Percentiles rank a stretch among this genome's conserved stretches.
Evolutionary conservation across 177 flowering plant species (phyloP).

Genomic region (Tripterygium wilfordii): DNA sequence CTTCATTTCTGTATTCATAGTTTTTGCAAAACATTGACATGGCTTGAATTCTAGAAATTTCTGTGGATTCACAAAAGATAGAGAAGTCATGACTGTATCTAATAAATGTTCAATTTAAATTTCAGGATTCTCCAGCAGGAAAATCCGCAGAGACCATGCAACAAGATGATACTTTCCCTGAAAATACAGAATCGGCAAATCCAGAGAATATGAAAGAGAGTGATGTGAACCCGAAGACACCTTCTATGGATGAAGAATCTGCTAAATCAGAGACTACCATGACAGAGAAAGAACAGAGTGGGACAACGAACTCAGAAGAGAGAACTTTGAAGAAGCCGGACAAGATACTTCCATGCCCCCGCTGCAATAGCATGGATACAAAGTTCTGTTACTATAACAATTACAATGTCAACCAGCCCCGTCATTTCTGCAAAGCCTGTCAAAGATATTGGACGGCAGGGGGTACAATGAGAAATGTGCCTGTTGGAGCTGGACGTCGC

Average conservation of each 20-base stretch:
- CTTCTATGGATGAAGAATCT: slow-evolving; percentile 29
- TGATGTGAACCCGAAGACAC: slow-evolving; percentile 27
- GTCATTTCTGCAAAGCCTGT: slow-evolving; percentile 79
- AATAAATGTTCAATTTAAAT: not conserved
- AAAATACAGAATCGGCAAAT: slow-evolving; percentile 10
- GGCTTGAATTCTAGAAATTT: not conserved
- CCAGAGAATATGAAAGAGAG: slow-evolving; percentile 9
- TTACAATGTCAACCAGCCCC: slow-evolving; percentile 76
- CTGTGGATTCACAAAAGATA: too few species aligned
- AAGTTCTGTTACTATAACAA: slow-evolving; percentile 90
- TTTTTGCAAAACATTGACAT: too few species aligned
- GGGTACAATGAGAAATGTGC: slow-evolving; percentile 82
- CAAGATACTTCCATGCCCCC: slow-evolving; percentile 76
- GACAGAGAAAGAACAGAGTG: slow-evolving; percentile 32
- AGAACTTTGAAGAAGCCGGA: slow-evolving; percentile 68
- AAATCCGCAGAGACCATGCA: slow-evolving; percentile 11
- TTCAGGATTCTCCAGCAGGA: slow-evolving; percentile 27
- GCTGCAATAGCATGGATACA: slow-evolving; percentile 89
- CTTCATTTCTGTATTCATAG: too few species aligned
- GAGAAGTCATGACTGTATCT: too few species aligned
- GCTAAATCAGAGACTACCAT: slow-evolving; percentile 11
- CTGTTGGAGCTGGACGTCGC: slow-evolving; percentile 87
- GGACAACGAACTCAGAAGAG: slow-evolving; percentile 31
- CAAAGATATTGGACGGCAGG: slow-evolving; percentile 93
- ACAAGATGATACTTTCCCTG: slow-evolving; percentile 7